phyloP scores from a whole-genome alignment of 371 early-diverging fungal species.

The Capillidium heterosporum region DNA sequence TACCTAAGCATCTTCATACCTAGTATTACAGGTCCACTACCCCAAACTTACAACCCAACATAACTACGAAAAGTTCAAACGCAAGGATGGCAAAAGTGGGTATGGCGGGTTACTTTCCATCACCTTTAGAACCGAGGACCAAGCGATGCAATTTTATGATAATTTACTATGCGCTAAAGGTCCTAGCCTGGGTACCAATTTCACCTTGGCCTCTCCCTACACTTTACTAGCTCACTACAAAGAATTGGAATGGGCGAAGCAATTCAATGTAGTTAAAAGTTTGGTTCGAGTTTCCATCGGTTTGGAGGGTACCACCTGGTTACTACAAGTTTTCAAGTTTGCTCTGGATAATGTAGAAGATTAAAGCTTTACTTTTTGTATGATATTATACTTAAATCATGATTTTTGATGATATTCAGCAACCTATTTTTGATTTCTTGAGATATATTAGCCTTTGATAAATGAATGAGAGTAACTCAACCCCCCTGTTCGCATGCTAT shows the following conservation, averaged over 20 bases:
- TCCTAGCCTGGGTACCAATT: constrained; percentile 90
- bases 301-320: constrained; percentile 44
- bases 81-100: constrained; percentile 40
- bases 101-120: constrained; percentile 85
- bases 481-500: too few species aligned
- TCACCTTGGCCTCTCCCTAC: constrained; percentile 85
- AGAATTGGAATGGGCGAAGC: constrained; percentile 80
- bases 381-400: too few species aligned
- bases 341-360: neutral
- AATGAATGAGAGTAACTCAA: too few species aligned
- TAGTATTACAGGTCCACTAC: constrained; percentile 57
- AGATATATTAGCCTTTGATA: too few species aligned
- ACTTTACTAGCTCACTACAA: constrained; percentile 84
- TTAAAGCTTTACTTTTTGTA: too few species aligned
- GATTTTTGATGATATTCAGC: too few species aligned
- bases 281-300: constrained; percentile 84
- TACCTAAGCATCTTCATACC: neutral
- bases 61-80: constrained; percentile 40
- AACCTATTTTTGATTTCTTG: too few species aligned
- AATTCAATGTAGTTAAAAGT: constrained; percentile 55
- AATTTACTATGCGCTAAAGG: constrained; percentile 65
- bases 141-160: constrained; percentile 65
- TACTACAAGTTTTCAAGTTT: constrained; percentile 11
- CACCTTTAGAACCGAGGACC: constrained; percentile 32
- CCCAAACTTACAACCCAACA: constrained; percentile 59